These are phyloP conservation scores for Colletotrichum sp. DNA, from an alignment of 2,329 filamentous ascomycete genomes.

Conservation along the genomic window DNA sequence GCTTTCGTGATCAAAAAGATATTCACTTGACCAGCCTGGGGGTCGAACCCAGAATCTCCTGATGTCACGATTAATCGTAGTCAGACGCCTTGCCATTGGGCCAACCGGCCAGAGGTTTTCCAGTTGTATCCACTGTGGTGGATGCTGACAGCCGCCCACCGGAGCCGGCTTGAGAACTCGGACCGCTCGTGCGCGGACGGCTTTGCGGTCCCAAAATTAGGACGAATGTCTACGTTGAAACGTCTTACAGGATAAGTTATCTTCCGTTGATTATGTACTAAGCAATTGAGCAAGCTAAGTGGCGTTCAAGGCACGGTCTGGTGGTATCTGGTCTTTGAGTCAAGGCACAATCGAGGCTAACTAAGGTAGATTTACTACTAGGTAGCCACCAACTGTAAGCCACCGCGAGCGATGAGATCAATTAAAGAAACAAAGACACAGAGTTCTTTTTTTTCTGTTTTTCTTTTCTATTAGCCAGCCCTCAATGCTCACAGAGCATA, in stretches of 20 bases:
- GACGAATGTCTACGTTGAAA: neutral
- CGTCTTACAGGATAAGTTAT: neutral
- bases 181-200: neutral
- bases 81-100: slow-evolving; percentile 48
- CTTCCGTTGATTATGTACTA: neutral
- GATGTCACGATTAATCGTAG: slow-evolving; percentile 31
- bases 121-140: neutral
- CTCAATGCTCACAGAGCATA: slow-evolving; percentile 26
- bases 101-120: slow-evolving; percentile 23
- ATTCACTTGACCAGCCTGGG: slow-evolving; percentile 11
- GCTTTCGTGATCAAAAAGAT: neutral
- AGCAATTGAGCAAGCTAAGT: neutral
- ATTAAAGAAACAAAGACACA: neutral
- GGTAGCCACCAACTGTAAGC: neutral
- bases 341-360: neutral
- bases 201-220: neutral
- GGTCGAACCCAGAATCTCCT: slow-evolving; percentile 21
- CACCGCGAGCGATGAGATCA: neutral
- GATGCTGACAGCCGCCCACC: fast-evolving
- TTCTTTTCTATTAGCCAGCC: neutral
- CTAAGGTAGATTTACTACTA: neutral
- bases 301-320: neutral
- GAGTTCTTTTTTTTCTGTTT: neutral
- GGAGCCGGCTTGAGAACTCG: neutral
- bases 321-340: neutral